These are phyloP conservation scores for Penicillium diatomitis DNA, from an alignment of 495 filamentous ascomycete species.

Conservation along the genomic window DNA sequence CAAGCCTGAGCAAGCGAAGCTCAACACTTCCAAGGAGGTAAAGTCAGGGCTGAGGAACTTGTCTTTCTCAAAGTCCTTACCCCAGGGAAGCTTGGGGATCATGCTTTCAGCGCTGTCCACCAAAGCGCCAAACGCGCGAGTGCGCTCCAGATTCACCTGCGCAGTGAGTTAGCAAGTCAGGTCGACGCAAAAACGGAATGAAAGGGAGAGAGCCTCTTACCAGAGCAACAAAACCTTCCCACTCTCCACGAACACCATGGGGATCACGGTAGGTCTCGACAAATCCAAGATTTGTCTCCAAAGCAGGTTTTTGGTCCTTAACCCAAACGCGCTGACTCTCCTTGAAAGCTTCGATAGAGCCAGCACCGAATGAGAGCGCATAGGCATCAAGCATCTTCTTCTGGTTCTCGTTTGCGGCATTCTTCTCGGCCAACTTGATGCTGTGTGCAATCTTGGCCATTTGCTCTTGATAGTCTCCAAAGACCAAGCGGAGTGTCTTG, in stretches of 20 bases:
- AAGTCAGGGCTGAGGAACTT: conserved; percentile 92
- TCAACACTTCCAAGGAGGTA: conserved; percentile 71
- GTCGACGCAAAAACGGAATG: background rate
- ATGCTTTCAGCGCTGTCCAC: conserved; percentile 71
- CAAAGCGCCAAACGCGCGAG: conserved; percentile 76
- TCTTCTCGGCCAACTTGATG: conserved; percentile 61
- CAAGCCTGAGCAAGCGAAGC: conserved; percentile 71
- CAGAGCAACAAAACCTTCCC: conserved; percentile 86
- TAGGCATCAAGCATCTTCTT: conserved; percentile 77
- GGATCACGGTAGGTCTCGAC: conserved; percentile 96
- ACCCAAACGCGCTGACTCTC: conserved; percentile 90
- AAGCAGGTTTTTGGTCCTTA: conserved; percentile 75
- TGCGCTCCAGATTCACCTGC: conserved; percentile 73
- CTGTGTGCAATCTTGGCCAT: conserved; percentile 69
- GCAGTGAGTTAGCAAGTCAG: conserved; percentile 18
- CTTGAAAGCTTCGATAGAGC: conserved; percentile 82
- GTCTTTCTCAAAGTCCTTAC: conserved; percentile 85
- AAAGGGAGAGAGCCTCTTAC: conserved; percentile 24
- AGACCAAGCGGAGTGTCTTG: conserved; percentile 66
- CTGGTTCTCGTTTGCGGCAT: conserved; percentile 80
- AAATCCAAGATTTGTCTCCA: conserved; percentile 90
- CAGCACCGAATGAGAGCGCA: conserved; percentile 71
- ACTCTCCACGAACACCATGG: conserved; percentile 86
- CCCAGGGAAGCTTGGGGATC: conserved; percentile 86
- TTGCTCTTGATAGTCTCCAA: conserved; percentile 73